Evolutionary conservation across 2,329 filamentous ascomycete genomes (phyloP).

Genomic region (Botrytis cinerea): DNA sequence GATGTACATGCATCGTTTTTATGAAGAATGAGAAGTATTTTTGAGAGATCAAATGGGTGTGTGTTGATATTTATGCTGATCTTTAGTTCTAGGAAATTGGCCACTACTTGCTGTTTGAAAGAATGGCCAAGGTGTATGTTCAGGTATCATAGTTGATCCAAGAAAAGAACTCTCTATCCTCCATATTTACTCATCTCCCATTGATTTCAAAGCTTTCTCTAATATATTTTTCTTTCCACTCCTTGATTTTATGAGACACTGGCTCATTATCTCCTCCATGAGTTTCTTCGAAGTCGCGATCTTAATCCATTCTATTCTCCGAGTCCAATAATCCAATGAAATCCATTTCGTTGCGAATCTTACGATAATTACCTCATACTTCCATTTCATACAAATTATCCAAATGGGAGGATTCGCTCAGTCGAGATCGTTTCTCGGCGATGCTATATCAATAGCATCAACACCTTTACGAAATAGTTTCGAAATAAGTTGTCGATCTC

Average conservation of each 20-base stretch:
- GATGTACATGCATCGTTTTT: neutral
- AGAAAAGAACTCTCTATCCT: conserved; percentile 23
- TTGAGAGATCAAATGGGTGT: neutral
- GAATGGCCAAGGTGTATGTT: neutral
- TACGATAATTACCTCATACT: neutral
- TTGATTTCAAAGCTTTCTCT: neutral
- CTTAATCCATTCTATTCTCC: neutral
- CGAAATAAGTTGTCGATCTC: neutral
- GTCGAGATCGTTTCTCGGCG: neutral
- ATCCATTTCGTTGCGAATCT: neutral
- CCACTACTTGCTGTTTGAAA: neutral
- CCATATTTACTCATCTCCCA: neutral
- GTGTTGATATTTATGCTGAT: neutral
- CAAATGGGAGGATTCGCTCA: neutral
- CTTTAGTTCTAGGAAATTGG: neutral
- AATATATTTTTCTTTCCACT: neutral
- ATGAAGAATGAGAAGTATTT: neutral
- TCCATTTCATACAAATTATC: neutral
- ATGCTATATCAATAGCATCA: neutral
- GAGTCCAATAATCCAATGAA: neutral
- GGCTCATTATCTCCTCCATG: neutral
- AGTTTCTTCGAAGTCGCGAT: neutral
- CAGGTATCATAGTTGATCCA: conserved; percentile 15
- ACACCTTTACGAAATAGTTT: neutral
- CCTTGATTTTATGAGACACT: neutral